phyloP scores from a whole-genome alignment of 495 filamentous ascomycete genomes.

The Platismatia glauca region DNA sequence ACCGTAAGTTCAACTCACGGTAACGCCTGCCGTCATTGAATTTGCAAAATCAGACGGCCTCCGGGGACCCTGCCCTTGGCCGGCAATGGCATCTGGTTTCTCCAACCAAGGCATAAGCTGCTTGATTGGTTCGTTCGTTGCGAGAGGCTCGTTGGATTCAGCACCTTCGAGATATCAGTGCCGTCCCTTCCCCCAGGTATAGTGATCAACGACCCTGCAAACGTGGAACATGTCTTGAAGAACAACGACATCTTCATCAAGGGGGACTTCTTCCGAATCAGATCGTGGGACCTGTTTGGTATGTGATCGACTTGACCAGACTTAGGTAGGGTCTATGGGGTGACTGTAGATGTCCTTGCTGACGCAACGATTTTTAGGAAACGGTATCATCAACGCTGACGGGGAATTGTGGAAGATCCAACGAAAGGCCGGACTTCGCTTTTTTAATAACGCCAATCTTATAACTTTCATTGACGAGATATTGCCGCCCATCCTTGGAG shows the following conservation, averaged over 20 bases:
- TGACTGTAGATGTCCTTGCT: slow-evolving; percentile 4
- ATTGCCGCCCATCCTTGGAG: slow-evolving; percentile 41
- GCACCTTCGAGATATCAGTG: slow-evolving; percentile 48
- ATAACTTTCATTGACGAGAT: slow-evolving; percentile 46
- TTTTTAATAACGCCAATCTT: slow-evolving; percentile 48
- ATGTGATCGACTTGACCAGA: slow-evolving; percentile 1
- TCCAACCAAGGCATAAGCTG: slow-evolving; percentile 46
- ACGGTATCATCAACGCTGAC: slow-evolving; percentile 56
- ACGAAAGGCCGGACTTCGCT: slow-evolving; percentile 48
- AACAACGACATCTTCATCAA: slow-evolving; percentile 49
- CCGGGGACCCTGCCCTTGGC: slow-evolving; percentile 48
- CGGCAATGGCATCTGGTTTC: slow-evolving; percentile 51
- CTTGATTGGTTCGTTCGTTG: slow-evolving; percentile 52
- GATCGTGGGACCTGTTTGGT: slow-evolving; percentile 53
- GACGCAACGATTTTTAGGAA: slow-evolving; percentile 30
- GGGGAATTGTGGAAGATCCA: slow-evolving; percentile 53
- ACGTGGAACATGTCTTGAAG: slow-evolving; percentile 51
- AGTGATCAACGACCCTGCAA: slow-evolving; percentile 49
- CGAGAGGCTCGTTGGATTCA: slow-evolving; percentile 43
- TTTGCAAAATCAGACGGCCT: slow-evolving; percentile 29
- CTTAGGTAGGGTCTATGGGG: background rate
- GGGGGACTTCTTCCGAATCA: slow-evolving; percentile 47
- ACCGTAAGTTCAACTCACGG: slow-evolving; percentile 11
- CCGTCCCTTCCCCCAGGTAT: slow-evolving; percentile 49
- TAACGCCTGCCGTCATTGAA: background rate